Percentiles rank a stretch among this genome's conserved stretches.
These are phyloP conservation scores for Jaenimonas drosophilae DNA, from an alignment of 208 protist species.

Conservation along the genomic window DNA sequence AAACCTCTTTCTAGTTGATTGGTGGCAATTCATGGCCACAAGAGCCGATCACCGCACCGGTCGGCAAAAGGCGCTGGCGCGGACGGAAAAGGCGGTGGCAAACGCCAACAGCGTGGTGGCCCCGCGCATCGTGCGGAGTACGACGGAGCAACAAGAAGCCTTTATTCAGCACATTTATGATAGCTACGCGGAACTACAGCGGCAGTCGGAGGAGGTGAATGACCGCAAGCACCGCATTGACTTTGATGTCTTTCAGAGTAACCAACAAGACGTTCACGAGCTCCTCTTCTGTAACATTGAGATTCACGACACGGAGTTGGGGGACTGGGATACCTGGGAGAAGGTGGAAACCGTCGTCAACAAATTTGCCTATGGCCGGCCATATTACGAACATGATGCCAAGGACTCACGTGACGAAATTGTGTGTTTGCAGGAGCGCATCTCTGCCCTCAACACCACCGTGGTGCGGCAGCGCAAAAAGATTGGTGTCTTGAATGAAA, in stretches of 20 bases:
- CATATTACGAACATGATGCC: constrained; percentile 4
- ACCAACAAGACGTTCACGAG: constrained; percentile 47
- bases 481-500: not conserved
- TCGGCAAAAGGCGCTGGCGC: no score
- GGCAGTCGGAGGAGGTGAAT: constrained; percentile 44
- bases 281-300: constrained; percentile 35
- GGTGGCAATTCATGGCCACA: no score
- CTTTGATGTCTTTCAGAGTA: constrained; percentile 41
- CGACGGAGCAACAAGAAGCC: constrained; percentile 35
- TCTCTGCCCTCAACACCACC: constrained; percentile 5
- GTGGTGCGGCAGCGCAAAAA: constrained; percentile 2
- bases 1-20: no score
- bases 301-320: constrained; percentile 16
- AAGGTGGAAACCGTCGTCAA: constrained; percentile 51
- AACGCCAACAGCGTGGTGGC: no score
- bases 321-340: constrained; percentile 78
- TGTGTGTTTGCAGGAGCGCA: no score
- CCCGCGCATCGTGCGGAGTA: no score
- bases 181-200: constrained; percentile 59
- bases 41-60: no score
- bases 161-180: constrained; percentile 60
- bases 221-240: constrained; percentile 39
- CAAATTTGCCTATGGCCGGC: constrained; percentile 53
- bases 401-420: no score
- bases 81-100: no score